Evolutionary conservation across 2,329 filamentous ascomycete genomes (phyloP), one percentile per base, ranked within the genome.

Genomic region (Botrytis cinerea): DNA sequence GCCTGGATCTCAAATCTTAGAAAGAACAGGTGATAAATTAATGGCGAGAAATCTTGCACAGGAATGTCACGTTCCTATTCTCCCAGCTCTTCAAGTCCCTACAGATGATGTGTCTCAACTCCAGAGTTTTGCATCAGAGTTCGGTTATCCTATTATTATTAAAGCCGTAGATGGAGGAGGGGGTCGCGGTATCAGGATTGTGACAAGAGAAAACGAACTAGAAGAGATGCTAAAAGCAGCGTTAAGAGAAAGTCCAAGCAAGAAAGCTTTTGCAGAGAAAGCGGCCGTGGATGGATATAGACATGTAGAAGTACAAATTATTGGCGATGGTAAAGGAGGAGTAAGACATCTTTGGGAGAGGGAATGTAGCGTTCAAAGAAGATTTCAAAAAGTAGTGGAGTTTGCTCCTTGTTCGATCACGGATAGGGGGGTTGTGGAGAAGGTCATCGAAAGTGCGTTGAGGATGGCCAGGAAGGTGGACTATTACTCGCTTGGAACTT

Each of bases 351-450:
- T 83, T 0, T 83, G 84, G 7, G 86, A 87, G 68, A 80, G 86
- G 14, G 86, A 87, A 54, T 88, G 86, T 73, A 86, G 85, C 7
- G 77, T 87, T 2, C 86, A 88, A 68, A 78, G 86, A 9, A 81
- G 86, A 1, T 83, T 87, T 73, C 86, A 88, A 73, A 88, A 88
- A 73, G 82, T 87, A 3, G 80, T 88, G 0, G 86, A 88, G 74
- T 91, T 93, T 78, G 91, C 87, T 18, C 91, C 91, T 0, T 89
- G 88, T 74, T 90, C 89, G 0, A 90, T 91, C 74, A 83, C 89
- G 5, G 82, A 89, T 76, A 81, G 88, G 0, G 81, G 71, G 28
- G 70, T 77, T 20, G 77, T 80, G 5, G 76, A 78, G 1, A 76
- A 78, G 0, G 77, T 85, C 25, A 80, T 84, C 1, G 75, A 80